Conservation (phyloP, 1,284 basidiomycete genomes). For the Tetrapyrgos nigripes region DNA sequence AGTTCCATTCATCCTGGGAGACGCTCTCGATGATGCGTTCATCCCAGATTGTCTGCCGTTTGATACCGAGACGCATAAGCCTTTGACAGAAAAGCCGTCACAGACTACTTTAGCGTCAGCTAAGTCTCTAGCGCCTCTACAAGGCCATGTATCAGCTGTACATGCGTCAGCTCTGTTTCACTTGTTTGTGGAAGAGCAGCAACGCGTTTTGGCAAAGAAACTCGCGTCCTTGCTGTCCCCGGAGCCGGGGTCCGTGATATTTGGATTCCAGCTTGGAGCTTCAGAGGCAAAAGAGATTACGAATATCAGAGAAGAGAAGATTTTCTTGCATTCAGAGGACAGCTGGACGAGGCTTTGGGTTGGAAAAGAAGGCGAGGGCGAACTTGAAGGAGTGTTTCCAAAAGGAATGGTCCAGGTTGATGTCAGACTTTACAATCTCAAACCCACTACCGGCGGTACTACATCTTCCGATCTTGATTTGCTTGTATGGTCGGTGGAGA, state of each 20-base stretch:
- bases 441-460: neutral
- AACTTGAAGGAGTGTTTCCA: constrained; percentile 33
- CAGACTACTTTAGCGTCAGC: constrained; percentile 32
- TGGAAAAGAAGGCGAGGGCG: constrained; percentile 30
- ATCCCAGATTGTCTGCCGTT: constrained; percentile 30
- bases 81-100: constrained; percentile 24
- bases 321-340: constrained; percentile 29
- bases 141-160: constrained; percentile 49
- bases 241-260: constrained; percentile 35
- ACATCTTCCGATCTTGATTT: neutral
- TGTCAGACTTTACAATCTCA: constrained; percentile 9
- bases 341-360: constrained; percentile 43
- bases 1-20: constrained; percentile 42
- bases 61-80: constrained; percentile 8
- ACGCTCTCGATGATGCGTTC: constrained; percentile 39
- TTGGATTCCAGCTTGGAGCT: constrained; percentile 32
- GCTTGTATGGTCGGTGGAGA: neutral
- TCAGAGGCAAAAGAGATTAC: constrained; percentile 24
- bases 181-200: constrained; percentile 51
- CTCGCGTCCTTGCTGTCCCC: constrained; percentile 43
- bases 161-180: constrained; percentile 56
- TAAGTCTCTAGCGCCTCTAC: constrained; percentile 45
- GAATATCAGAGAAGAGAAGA: constrained; percentile 2
- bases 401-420: constrained; percentile 37
- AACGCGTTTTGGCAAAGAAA: constrained; percentile 43